Conservation (phyloP, 495 filamentous ascomycete species). For the Wilcoxina mikolae region DNA sequence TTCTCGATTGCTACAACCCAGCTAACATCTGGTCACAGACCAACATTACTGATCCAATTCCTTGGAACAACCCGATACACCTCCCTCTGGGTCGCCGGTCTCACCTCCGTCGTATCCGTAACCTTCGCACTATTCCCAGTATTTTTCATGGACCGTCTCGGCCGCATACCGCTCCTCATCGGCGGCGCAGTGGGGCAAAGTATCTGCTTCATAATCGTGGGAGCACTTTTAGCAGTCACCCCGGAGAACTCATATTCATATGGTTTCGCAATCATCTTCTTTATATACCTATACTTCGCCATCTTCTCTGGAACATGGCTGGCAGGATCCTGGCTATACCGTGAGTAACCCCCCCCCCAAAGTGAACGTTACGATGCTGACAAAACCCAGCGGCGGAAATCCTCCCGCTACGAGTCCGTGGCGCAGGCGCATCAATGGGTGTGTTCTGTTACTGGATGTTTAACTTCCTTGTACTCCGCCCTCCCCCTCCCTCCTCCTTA, state of each 20-base stretch:
- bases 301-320: constrained; percentile 61
- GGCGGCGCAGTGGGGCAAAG: constrained; percentile 53
- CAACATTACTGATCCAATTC: neutral
- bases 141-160: constrained; percentile 54
- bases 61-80: constrained; percentile 10
- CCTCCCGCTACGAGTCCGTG: constrained; percentile 52
- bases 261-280: constrained; percentile 47
- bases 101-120: constrained; percentile 56
- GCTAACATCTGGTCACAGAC: too few species aligned
- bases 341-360: too few species aligned
- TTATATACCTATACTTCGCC: constrained; percentile 56
- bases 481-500: neutral
- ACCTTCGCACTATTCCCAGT: constrained; percentile 45
- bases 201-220: constrained; percentile 45
- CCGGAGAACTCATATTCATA: constrained; percentile 35
- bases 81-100: constrained; percentile 44
- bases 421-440: constrained; percentile 60
- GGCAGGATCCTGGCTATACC: constrained; percentile 57
- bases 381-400: constrained; percentile 61
- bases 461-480: constrained; percentile 43
- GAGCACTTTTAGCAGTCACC: constrained; percentile 31
- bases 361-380: too few species aligned
- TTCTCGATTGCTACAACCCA: too few species aligned
- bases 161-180: constrained; percentile 51
- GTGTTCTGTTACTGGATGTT: constrained; percentile 60